These are phyloP conservation scores for Setaria viridis DNA, from an alignment of 202 grass and related monocot species.

Conservation along the genomic window DNA sequence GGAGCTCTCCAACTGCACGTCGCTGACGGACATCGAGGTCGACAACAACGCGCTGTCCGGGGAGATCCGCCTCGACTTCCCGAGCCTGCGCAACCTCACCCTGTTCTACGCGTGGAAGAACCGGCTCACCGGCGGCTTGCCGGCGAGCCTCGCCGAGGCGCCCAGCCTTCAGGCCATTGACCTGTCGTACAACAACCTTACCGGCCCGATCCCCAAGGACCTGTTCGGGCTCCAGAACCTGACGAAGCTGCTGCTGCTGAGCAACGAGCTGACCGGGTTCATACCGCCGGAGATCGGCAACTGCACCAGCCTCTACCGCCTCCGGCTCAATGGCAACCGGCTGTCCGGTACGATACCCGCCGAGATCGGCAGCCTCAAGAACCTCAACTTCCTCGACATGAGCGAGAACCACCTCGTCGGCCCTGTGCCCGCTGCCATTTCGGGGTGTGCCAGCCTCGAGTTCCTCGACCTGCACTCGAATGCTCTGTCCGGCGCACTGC, in stretches of 20 bases:
- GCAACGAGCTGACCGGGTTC: slow-evolving; percentile 81
- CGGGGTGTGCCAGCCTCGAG: slow-evolving; percentile 67
- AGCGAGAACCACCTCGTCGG: slow-evolving; percentile 83
- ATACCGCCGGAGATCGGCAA: slow-evolving; percentile 87
- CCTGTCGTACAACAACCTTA: slow-evolving; percentile 93
- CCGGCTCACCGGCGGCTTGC: slow-evolving; percentile 76
- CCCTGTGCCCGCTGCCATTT: slow-evolving; percentile 62
- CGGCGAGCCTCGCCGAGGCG: slow-evolving; percentile 66
- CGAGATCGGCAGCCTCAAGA: slow-evolving; percentile 76
- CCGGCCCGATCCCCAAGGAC: slow-evolving; percentile 69
- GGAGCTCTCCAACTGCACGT: slow-evolving; percentile 86
- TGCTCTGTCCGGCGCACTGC: slow-evolving; percentile 64
- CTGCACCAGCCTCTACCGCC: slow-evolving; percentile 80
- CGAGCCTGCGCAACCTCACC: slow-evolving; percentile 69
- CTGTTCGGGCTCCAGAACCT: slow-evolving; percentile 83
- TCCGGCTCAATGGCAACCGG: slow-evolving; percentile 78
- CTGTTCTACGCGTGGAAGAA: slow-evolving; percentile 99
- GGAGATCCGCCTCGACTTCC: slow-evolving; percentile 80
- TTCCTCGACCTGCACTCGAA: slow-evolving; percentile 95
- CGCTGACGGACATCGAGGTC: slow-evolving; percentile 77
- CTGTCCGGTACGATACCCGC: slow-evolving; percentile 68
- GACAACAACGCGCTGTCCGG: slow-evolving; percentile 94
- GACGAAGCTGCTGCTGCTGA: slow-evolving; percentile 83
- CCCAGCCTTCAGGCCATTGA: slow-evolving; percentile 76
- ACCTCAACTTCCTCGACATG: slow-evolving; percentile 92